Base-by-base conservation (phyloP, 2,329 filamentous ascomycete genomes). In the Curvularia spicifera region DNA sequence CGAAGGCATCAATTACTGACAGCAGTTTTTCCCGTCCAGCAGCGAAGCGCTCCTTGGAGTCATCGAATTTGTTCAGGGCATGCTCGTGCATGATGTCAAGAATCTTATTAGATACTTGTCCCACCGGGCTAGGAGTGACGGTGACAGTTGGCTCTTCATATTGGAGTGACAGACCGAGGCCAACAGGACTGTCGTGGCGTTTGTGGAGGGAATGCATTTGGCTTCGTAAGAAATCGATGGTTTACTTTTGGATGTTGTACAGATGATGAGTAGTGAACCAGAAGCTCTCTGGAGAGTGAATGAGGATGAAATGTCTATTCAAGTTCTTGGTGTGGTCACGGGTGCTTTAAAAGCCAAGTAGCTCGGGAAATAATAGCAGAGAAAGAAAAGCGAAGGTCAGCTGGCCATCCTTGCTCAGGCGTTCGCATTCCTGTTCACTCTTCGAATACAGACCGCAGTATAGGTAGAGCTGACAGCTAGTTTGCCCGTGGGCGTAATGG, bases 1-100 rank as follows among this genome's bases (percentile, higher is more conserved):
- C 54, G 31, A 58, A 71, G 24, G 20, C 40, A 46, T 61, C 46
- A 28, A 71, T 64, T 15, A 65, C 52, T 9, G 54, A 28, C 5
- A 71, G 29, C 40, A 69, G 68, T 18, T 58, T 68, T 22, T 56
- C 44, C 35, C 7, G 55, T 15, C 65, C 69, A 2, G 57, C 64
- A 20, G 44, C 53, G 12, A 59, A 53, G 13, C 62, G 53, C 8
- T 70, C 62, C 29, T 39, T 39, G 2, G 64, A 60, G 44, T 71
- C 67, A 26, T 63, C 58, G 47, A 65, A 66, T 48, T 71, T 71
- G 59, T 71, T 67, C 39, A 71, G 63, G 10, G 65, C 64, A 53
- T 71, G 68, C 4, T 70, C 66, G 18, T 61, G 62, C 13, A 71
- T 64, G 45, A 70, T 68, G 9, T 62, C 59, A 22, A 71, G 45